phyloP scores from a whole-genome alignment of 257 asterid genomes.

The Solanum microdontum region DNA sequence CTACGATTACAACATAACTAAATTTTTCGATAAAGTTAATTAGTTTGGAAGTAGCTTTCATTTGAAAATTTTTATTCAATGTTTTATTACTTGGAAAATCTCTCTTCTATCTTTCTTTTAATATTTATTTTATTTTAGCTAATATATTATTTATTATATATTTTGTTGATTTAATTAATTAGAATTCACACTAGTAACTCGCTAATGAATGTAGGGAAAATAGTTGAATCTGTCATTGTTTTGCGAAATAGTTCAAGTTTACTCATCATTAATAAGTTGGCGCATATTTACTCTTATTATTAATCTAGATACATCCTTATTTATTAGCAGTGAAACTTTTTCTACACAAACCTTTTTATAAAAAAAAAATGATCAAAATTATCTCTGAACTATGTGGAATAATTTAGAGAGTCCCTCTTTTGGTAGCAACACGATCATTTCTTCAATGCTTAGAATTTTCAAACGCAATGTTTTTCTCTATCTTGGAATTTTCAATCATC shows the following conservation, averaged over 20 bases:
- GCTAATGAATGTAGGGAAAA: not conserved
- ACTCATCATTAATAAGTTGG: not conserved
- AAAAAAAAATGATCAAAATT: too few relatives aligned
- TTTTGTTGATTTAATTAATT: not conserved
- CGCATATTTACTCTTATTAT: too few relatives aligned
- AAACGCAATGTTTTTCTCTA: accelerated
- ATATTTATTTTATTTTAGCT: not conserved
- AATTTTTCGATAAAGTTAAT: not conserved
- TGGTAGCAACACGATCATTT: too few relatives aligned
- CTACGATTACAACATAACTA: not conserved
- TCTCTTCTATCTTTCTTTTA: not conserved
- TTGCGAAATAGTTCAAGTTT: not conserved
- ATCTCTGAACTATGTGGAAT: not conserved
- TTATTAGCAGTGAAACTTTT: too few relatives aligned
- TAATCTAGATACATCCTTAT: not conserved
- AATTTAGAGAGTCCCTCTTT: not conserved
- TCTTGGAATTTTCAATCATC: not conserved
- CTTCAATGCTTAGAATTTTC: not conserved
- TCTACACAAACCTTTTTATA: too few relatives aligned
- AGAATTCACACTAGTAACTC: not conserved
- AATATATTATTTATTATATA: not conserved
- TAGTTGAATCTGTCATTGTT: not conserved
- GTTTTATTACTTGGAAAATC: not conserved
- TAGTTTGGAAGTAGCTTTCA: not conserved
- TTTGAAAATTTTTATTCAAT: not conserved